Conservation (phyloP, 768 basidiomycete genomes). For the Neoboletus magnificus region DNA sequence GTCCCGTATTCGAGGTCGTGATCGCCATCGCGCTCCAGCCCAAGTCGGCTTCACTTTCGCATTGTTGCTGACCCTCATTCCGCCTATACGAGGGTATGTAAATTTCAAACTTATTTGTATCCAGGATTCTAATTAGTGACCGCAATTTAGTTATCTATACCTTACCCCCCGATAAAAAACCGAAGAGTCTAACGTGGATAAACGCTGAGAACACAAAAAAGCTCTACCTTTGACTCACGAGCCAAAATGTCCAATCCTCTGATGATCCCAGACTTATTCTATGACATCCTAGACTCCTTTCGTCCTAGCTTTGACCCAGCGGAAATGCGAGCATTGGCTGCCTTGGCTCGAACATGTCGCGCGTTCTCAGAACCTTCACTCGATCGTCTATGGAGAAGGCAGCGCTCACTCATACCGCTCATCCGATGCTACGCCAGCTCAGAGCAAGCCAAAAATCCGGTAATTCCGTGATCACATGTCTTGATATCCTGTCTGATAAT, state of each 20-base stretch:
- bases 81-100: not conserved
- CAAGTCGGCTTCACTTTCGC: not conserved
- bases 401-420: constrained; percentile 10
- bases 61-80: not conserved
- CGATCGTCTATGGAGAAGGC: constrained; percentile 7
- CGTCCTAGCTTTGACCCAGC: not conserved
- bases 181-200: not conserved
- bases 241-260: not conserved
- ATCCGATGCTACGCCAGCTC: constrained; percentile 5
- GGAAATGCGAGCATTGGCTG: not conserved
- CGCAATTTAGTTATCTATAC: not conserved
- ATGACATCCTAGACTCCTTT: constrained; percentile 2
- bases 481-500: not conserved
- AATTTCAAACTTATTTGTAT: not conserved
- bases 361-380: constrained; percentile 9
- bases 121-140: not conserved
- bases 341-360: constrained; percentile 11
- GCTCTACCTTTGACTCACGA: not conserved
- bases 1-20: not conserved
- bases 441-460: not conserved
- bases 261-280: constrained; percentile 9
- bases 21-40: not conserved
- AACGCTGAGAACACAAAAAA: not conserved
- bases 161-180: not conserved
- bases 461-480: not conserved